A percentile compares a stretch with the other conserved stretches of the same genome.
These are phyloP conservation scores for Chaetomium fimeti DNA, from an alignment of 495 filamentous ascomycete genomes.

Conservation along the genomic window DNA sequence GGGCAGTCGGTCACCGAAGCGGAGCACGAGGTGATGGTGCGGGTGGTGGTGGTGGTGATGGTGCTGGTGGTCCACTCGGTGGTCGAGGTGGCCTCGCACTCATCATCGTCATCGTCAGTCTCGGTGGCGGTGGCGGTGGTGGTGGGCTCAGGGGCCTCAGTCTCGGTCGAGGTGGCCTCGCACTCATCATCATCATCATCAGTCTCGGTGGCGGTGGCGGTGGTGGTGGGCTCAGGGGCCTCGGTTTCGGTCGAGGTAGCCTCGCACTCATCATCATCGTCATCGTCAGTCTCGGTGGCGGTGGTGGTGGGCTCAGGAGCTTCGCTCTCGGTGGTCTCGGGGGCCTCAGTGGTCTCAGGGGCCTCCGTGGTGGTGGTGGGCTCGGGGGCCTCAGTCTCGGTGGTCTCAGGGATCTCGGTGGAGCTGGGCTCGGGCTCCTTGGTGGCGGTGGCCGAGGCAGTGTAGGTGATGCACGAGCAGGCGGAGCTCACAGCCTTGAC, in stretches of 20 bases:
- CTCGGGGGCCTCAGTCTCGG: conserved; percentile 1
- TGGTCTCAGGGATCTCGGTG: conserved; percentile 3
- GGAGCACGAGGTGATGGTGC: conserved; percentile 58
- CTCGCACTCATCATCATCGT: conserved; percentile 13
- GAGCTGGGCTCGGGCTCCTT: conserved; percentile 18
- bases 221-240: conserved; percentile 16
- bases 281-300: conserved; percentile 13
- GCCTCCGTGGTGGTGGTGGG: background rate
- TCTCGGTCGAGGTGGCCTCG: conserved; percentile 4
- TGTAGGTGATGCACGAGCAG: conserved; percentile 43
- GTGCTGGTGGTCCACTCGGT: conserved; percentile 53
- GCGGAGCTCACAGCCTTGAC: conserved; percentile 35
- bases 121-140: conserved; percentile 9
- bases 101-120: conserved; percentile 14
- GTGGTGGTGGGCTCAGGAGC: conserved; percentile 7
- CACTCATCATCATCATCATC: conserved; percentile 13
- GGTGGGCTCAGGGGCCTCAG: conserved; percentile 18
- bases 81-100: conserved; percentile 14
- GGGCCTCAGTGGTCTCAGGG: conserved; percentile 2
- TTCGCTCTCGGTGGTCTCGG: conserved; percentile 6
- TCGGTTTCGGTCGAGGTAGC: background rate
- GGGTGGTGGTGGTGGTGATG: conserved; percentile 55
- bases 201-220: conserved; percentile 12
- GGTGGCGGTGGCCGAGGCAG: conserved; percentile 18
- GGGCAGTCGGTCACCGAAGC: conserved; percentile 58